phyloP scores from a whole-genome alignment of 192 early-diverging fungal genomes.

The Paraglomus occultum region DNA sequence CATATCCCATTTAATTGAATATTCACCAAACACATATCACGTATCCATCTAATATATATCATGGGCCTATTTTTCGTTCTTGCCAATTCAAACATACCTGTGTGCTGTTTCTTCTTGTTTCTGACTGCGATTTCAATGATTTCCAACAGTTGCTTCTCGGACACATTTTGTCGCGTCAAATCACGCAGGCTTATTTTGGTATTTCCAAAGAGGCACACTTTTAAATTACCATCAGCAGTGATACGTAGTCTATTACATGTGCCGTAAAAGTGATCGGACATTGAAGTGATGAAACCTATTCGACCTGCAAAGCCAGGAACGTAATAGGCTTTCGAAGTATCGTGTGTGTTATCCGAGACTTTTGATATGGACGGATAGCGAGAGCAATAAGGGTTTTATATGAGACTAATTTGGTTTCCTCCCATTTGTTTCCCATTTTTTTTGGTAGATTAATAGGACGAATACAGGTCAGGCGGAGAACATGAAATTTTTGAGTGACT shows the following conservation, averaged over 20 bases:
- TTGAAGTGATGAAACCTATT: slow-evolving; percentile 96
- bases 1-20: background rate
- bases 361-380: slow-evolving; percentile 63
- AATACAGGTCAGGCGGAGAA: background rate
- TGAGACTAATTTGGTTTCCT: slow-evolving; percentile 74
- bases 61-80: slow-evolving; percentile 88
- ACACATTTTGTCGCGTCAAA: slow-evolving; percentile 60
- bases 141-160: slow-evolving; percentile 65
- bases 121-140: slow-evolving; percentile 78
- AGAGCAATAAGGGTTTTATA: slow-evolving; percentile 72
- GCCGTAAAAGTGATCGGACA: slow-evolving; percentile 96
- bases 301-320: slow-evolving; percentile 81
- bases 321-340: slow-evolving; percentile 82
- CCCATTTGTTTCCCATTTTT: slow-evolving; percentile 82
- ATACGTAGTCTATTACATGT: slow-evolving; percentile 93
- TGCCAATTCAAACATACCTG: slow-evolving; percentile 86
- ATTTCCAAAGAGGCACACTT: slow-evolving; percentile 93
- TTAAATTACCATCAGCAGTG: slow-evolving; percentile 92
- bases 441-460: background rate
- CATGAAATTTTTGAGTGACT: background rate
- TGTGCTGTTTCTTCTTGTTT: slow-evolving; percentile 90
- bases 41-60: slow-evolving; percentile 76
- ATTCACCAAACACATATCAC: background rate
- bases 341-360: slow-evolving; percentile 70
- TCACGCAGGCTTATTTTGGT: slow-evolving; percentile 84